Evolutionary conservation across 1,139 yeast genomes (phyloP).

Genomic region (Groenewaldozyma auringiensis): DNA sequence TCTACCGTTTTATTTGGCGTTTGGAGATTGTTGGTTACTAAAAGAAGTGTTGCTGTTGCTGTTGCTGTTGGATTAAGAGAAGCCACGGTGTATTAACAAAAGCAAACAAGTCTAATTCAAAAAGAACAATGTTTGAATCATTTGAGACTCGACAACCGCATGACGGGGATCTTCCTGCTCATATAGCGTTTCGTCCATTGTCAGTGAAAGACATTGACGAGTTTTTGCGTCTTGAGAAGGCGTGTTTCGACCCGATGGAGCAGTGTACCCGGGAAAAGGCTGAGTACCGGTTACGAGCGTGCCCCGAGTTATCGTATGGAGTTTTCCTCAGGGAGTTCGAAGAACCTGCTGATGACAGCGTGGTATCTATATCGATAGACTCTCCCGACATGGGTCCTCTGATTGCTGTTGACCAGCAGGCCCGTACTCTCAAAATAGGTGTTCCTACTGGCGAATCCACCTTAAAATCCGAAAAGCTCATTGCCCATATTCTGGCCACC

Average conservation of each 20-base stretch:
- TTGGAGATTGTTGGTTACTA: too few relatives aligned
- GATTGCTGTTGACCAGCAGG: slow-evolving; percentile 34
- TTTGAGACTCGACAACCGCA: not conserved
- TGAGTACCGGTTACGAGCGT: slow-evolving; percentile 60
- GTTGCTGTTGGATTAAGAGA: too few relatives aligned
- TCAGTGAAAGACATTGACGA: slow-evolving; percentile 60
- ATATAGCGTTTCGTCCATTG: slow-evolving; percentile 78
- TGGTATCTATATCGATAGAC: slow-evolving; percentile 11
- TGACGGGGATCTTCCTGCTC: slow-evolving; percentile 39
- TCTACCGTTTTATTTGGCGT: too few relatives aligned
- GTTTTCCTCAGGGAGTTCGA: slow-evolving; percentile 65
- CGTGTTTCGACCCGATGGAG: slow-evolving; percentile 61
- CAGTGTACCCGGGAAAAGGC: slow-evolving; percentile 58
- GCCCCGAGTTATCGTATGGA: slow-evolving; percentile 90
- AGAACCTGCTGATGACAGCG: slow-evolving; percentile 11
- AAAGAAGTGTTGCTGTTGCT: too few relatives aligned
- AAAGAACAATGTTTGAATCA: not conserved
- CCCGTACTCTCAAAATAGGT: not conserved
- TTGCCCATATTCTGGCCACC: slow-evolving; percentile 82
- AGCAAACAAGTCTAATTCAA: too few relatives aligned
- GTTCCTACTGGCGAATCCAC: slow-evolving; percentile 28
- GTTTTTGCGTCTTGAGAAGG: slow-evolving; percentile 53
- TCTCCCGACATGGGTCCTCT: not conserved
- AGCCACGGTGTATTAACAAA: too few relatives aligned
- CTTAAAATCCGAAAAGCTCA: slow-evolving; percentile 50